These are phyloP conservation scores for Ocimum tenuiflorum DNA, from an alignment of 257 asterid genomes.

Conservation along the genomic window DNA sequence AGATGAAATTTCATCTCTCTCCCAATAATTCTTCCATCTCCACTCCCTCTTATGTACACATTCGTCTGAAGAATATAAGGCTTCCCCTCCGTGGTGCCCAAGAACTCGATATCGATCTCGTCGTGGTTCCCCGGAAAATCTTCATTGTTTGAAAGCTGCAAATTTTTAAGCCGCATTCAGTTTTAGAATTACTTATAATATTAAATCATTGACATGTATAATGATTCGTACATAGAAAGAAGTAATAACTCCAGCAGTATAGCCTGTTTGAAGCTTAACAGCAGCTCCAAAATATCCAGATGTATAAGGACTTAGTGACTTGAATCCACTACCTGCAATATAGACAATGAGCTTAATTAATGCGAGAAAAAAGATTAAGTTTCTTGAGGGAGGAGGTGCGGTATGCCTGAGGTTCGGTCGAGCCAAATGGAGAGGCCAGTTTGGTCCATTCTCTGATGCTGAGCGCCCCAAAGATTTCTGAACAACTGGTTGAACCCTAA, in stretches of 20 bases:
- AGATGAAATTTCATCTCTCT: conserved; percentile 76
- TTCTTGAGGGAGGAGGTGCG: too few relatives aligned
- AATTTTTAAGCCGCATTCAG: not conserved
- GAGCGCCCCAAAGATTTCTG: conserved; percentile 80
- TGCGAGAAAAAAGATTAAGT: too few relatives aligned
- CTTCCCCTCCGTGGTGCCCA: conserved; percentile 68
- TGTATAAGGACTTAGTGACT: conserved; percentile 46
- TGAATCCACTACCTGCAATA: conserved; percentile 79
- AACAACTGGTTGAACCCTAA: conserved; percentile 51
- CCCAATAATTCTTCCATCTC: conserved; percentile 70
- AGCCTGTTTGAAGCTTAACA: conserved; percentile 74
- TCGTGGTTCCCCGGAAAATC: conserved; percentile 72
- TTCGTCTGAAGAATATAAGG: conserved; percentile 80
- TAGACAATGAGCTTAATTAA: too few relatives aligned
- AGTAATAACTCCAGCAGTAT: conserved; percentile 91
- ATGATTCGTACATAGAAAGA: conserved; percentile 57
- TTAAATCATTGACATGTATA: too few relatives aligned
- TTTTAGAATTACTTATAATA: too few relatives aligned
- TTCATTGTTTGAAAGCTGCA: conserved; percentile 68
- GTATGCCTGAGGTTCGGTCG: conserved; percentile 45
- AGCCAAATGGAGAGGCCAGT: conserved; percentile 64
- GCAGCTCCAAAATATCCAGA: conserved; percentile 75
- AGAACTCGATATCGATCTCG: conserved; percentile 77
- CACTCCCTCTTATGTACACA: conserved; percentile 73
- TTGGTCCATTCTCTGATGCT: conserved; percentile 61